Conservation (phyloP, 2,329 filamentous ascomycete genomes). For the Scedosporium aurantiacum region DNA sequence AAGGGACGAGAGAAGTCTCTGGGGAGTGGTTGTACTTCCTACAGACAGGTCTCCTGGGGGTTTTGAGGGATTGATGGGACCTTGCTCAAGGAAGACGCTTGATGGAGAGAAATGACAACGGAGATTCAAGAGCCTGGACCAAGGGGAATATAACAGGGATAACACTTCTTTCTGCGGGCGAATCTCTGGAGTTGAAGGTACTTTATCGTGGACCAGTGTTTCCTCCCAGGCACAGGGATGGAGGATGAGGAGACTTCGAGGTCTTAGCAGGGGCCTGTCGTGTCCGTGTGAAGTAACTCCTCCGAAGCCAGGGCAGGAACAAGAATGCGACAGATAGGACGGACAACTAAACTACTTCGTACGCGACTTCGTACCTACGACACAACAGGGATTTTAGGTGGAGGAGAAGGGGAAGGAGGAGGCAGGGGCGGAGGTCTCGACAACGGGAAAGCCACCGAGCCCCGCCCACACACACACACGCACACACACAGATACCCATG, state of each 20-base stretch:
- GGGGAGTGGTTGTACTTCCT: no score
- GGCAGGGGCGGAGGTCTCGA: not conserved
- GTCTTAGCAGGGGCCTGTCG: not conserved
- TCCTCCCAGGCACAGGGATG: not conserved
- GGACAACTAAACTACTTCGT: no score
- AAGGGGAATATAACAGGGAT: not conserved
- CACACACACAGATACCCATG: not conserved
- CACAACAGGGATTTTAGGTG: not conserved
- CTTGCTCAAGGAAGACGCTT: not conserved
- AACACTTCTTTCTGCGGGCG: not conserved
- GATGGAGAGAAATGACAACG: not conserved
- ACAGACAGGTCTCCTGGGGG: not conserved
- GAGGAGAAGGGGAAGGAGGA: not conserved
- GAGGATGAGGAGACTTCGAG: not conserved
- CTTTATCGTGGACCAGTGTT: not conserved
- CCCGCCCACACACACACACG: not conserved
- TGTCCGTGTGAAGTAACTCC: slow-evolving; percentile 2
- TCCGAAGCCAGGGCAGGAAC: not conserved
- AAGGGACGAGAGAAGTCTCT: not conserved
- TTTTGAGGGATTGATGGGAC: not conserved
- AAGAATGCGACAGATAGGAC: not conserved
- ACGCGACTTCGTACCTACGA: not conserved
- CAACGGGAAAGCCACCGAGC: slow-evolving; percentile 5
- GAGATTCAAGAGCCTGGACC: not conserved
- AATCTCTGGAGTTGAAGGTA: not conserved